Evolutionary conservation across 163 green algal genomes (phyloP).

Genomic region (Trebouxia gelatinosa): DNA sequence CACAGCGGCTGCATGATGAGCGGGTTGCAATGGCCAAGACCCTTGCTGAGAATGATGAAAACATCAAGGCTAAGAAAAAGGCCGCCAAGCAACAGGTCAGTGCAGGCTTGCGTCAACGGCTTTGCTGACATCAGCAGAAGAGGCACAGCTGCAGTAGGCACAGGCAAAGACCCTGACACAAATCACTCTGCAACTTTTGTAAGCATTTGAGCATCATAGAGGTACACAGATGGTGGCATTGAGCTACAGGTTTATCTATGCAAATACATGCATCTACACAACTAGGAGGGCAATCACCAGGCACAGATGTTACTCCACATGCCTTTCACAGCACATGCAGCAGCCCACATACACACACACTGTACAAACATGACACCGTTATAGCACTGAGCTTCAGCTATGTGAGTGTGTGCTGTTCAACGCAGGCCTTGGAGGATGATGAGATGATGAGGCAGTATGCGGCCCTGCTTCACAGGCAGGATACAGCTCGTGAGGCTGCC

Average conservation of each 20-base stretch:
- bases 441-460: constrained; percentile 23
- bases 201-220: background rate
- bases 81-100: constrained; percentile 16
- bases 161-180: background rate
- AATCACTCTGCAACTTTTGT: background rate
- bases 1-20: constrained; percentile 7
- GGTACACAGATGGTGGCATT: background rate
- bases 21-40: constrained; percentile 16
- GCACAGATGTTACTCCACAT: no score
- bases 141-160: background rate
- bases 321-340: no score
- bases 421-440: constrained; percentile 13
- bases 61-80: constrained; percentile 24
- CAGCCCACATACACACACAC: no score
- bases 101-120: background rate
- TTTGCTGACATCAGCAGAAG: background rate
- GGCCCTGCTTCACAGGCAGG: constrained; percentile 3
- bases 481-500: background rate
- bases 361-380: no score
- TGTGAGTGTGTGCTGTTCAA: background rate
- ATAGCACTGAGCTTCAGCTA: no score
- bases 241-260: background rate
- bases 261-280: background rate
- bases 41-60: constrained; percentile 20
- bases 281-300: no score